Evolutionary conservation across 257 asterid genomes (phyloP).

Genomic region (Lantana camara): DNA sequence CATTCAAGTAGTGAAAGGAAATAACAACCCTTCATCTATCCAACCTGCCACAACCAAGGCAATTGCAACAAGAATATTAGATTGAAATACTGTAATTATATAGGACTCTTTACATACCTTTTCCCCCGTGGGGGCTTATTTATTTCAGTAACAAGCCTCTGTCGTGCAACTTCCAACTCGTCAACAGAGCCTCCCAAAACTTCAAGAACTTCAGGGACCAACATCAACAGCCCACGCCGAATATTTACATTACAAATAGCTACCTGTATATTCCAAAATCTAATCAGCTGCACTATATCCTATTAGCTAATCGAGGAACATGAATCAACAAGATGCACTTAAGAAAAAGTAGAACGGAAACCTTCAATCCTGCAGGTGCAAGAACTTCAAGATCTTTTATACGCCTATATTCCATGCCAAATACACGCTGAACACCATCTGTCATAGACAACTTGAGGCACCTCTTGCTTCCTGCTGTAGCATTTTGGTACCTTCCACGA

Average conservation of each 20-base stretch:
- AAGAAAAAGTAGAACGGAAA: slow-evolving; percentile 20
- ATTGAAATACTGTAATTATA: slow-evolving; percentile 4
- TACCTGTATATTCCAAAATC: slow-evolving; percentile 46
- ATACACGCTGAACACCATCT: slow-evolving; percentile 90
- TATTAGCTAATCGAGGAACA: slow-evolving; percentile 21
- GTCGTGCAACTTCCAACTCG: slow-evolving; percentile 82
- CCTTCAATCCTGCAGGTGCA: slow-evolving; percentile 89
- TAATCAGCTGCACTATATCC: slow-evolving; percentile 15
- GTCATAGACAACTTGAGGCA: slow-evolving; percentile 95
- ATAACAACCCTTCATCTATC: slow-evolving; percentile 1
- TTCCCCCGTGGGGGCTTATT: slow-evolving; percentile 96
- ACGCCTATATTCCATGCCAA: slow-evolving; percentile 96
- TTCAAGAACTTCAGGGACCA: slow-evolving; percentile 90
- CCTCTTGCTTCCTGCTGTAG: slow-evolving; percentile 77
- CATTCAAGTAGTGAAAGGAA: slow-evolving; percentile 10
- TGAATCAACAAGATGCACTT: slow-evolving; percentile 10
- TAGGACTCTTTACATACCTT: slow-evolving; percentile 47
- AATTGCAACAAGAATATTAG: not conserved
- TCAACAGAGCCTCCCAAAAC: slow-evolving; percentile 85
- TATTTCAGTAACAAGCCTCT: slow-evolving; percentile 77
- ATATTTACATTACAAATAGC: slow-evolving; percentile 76
- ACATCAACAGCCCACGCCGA: slow-evolving; percentile 82
- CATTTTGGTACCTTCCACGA: slow-evolving; percentile 77
- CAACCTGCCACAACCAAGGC: slow-evolving; percentile 1
- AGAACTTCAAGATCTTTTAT: slow-evolving; percentile 75